These are phyloP conservation scores for Syzygium grande DNA, from an alignment of 345 rosid genomes.

Conservation along the genomic window DNA sequence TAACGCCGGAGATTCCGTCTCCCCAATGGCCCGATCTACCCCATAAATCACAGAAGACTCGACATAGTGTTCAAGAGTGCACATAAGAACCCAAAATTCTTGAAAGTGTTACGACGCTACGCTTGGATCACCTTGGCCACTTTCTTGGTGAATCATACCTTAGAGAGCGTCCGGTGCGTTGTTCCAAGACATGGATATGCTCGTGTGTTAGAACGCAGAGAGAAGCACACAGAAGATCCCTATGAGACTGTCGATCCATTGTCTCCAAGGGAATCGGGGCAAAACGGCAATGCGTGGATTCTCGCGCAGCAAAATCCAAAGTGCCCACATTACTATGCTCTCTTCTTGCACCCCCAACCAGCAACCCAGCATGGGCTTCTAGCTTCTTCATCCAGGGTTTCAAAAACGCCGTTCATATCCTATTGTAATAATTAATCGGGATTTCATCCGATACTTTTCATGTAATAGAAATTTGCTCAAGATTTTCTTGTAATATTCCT, in stretches of 20 bases:
- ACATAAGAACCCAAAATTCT: background rate
- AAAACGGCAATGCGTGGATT: background rate
- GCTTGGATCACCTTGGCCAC: background rate
- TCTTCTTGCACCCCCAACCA: background rate
- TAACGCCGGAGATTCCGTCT: background rate
- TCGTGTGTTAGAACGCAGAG: background rate
- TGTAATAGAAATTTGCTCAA: background rate
- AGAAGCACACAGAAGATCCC: background rate
- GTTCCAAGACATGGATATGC: background rate
- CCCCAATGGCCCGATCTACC: background rate
- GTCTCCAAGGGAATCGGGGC: background rate
- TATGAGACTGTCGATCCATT: background rate
- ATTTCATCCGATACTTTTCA: background rate
- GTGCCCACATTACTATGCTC: background rate
- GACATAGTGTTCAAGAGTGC: background rate
- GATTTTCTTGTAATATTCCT: background rate
- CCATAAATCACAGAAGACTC: background rate
- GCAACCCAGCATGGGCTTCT: background rate
- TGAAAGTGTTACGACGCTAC: background rate
- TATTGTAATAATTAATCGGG: background rate
- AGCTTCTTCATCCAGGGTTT: background rate
- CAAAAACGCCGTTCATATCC: background rate
- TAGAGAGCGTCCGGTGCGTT: background rate
- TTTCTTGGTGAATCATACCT: background rate
- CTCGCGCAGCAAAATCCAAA: background rate